Base-by-base conservation (phyloP, 768 basidiomycete species). In the Multifurca ochricompacta region DNA sequence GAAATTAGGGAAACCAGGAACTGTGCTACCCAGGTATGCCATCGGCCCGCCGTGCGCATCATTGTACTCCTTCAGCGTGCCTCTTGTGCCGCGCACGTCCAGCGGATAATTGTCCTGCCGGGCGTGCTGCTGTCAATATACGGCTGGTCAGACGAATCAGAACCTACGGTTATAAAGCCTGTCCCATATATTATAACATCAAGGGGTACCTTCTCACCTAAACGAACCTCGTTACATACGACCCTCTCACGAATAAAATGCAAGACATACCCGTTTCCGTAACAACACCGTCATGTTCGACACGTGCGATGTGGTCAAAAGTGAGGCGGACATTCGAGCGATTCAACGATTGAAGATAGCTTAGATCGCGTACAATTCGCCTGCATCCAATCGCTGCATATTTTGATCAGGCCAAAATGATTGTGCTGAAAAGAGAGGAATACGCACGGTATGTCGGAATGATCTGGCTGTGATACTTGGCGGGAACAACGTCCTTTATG, bases 181-280 rank as follows among this genome's bases (percentile, higher is more conserved):
- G 81, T 82, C 9, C 70, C 74, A 54, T 77, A 78, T 42, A 82
- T 74, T 47, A 82, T 74, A 11, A 78, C 72, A 63, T 82, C 80
- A 39, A 81, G 64, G 11, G 73, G 68, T 11, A 81, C 56, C 10
- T 71, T 61, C 54, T 77, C 71, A 28, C 77, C 79, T 51, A n/a
- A 8, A 6, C 3, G 25, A 40, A 21, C 9, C 30, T 14, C 19
- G 30, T 51, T 34, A 50, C 1, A 11, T 3, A 9, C 23, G 14
- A 8, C 13, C 3, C 14, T 8, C 36, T 27, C 23, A 28, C 8
- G 27, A 30, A 14, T 18, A 4, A 41, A 49, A 51, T 2, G 0
- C 8, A 11, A 19, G 1, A 9, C 39, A 35, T 45, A 46, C 55
- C 49, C 0, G 71, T 74, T 60, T 74, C 72, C 19, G 77, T 66